These are phyloP conservation scores for Neoconidiobolus thromboides DNA, from an alignment of 371 early-diverging fungal species.

Conservation along the genomic window DNA sequence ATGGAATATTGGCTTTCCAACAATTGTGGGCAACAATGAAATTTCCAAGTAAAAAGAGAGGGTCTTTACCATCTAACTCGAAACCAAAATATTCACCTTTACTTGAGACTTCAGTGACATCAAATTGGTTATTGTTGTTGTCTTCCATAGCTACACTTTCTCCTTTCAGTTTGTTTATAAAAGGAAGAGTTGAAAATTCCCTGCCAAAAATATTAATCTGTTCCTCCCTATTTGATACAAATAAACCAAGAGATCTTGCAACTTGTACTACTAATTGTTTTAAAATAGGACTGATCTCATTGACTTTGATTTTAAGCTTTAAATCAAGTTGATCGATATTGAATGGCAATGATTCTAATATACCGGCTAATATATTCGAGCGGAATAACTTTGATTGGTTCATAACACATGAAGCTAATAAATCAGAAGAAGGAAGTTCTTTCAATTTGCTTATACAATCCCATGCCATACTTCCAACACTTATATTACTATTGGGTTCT, in stretches of 20 bases:
- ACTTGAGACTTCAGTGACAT: not conserved
- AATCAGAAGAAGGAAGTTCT: too few relatives aligned
- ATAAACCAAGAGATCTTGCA: too few relatives aligned
- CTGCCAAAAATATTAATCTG: not conserved
- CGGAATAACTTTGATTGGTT: not conserved
- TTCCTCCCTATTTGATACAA: too few relatives aligned
- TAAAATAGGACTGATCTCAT: too few relatives aligned
- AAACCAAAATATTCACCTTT: not conserved
- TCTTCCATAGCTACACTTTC: not conserved
- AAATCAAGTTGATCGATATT: too few relatives aligned
- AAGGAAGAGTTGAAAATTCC: not conserved
- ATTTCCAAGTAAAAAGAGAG: not conserved
- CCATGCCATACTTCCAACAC: too few relatives aligned
- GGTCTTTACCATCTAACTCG: not conserved
- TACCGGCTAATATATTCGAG: not conserved
- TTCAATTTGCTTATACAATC: too few relatives aligned
- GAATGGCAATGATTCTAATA: not conserved
- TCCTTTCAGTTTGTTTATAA: not conserved
- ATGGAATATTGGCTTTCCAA: constrained; percentile 98
- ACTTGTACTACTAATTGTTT: too few relatives aligned
- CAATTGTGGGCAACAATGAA: constrained; percentile 16
- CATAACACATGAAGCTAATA: not conserved
- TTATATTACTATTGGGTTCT: too few relatives aligned
- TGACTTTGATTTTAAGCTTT: too few relatives aligned
- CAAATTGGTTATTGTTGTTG: not conserved